A percentile compares a stretch with the other conserved stretches of the same genome.
Conservation (phyloP, 208 protist species). For the Polymyxa betae region DNA sequence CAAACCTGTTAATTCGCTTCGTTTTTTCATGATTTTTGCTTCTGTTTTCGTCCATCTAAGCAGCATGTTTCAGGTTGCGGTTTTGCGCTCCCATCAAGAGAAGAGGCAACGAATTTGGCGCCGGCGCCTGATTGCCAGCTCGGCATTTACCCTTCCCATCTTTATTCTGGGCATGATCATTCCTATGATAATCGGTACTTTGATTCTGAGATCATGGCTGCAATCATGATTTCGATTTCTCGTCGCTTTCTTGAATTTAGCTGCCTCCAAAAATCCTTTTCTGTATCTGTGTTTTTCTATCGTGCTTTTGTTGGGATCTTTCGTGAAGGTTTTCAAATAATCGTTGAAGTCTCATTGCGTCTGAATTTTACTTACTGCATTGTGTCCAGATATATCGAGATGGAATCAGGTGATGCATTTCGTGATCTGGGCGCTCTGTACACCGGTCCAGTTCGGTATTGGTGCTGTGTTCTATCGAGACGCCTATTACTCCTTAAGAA, state of each 20-base stretch:
- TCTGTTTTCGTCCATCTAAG: not conserved
- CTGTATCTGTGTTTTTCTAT: slow-evolving; percentile 71
- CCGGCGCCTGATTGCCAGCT: not conserved
- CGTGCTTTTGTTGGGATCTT: slow-evolving; percentile 75
- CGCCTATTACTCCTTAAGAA: slow-evolving; percentile 65
- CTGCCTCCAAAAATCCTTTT: slow-evolving; percentile 64
- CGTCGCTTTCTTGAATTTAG: too few species aligned
- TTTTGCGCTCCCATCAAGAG: not conserved
- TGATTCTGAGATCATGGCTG: not conserved
- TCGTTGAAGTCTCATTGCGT: slow-evolving; percentile 69
- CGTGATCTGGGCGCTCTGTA: slow-evolving; percentile 75
- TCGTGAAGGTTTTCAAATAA: slow-evolving; percentile 73
- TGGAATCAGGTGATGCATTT: slow-evolving; percentile 59
- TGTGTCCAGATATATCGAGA: too few species aligned
- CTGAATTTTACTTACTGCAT: too few species aligned
- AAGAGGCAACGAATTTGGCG: not conserved
- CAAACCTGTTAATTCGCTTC: too few species aligned
- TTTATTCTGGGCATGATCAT: not conserved
- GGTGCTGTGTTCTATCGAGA: slow-evolving; percentile 69
- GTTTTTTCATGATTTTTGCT: not conserved
- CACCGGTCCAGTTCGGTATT: slow-evolving; percentile 80
- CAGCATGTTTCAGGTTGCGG: not conserved
- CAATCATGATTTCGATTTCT: not conserved
- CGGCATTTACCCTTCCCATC: not conserved
- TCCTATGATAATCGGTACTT: not conserved